Percentiles rank a stretch among this genome's conserved stretches.
These are phyloP conservation scores for Myxozyma monticola DNA, from an alignment of 805 yeast species.

Conservation along the genomic window DNA sequence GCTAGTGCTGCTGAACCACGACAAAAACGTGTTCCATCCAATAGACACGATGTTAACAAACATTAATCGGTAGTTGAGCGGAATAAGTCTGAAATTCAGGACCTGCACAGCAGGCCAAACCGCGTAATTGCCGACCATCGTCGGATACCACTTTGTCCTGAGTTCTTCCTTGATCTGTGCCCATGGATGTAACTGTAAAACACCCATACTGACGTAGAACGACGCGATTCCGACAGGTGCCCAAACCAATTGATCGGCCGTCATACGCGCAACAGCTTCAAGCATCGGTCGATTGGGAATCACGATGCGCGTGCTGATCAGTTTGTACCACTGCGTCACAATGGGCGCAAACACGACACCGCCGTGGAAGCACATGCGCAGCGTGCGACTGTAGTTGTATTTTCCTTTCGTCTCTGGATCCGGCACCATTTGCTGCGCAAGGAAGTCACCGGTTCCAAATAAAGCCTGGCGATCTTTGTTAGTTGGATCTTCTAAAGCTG, in stretches of 20 bases:
- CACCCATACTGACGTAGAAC: conserved; percentile 66
- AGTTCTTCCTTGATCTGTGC: conserved; percentile 42
- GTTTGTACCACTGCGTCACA: conserved; percentile 58
- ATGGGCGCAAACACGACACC: conserved; percentile 72
- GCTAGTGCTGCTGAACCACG: conserved; percentile 37
- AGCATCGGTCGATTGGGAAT: conserved; percentile 25
- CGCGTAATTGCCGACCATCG: conserved; percentile 66
- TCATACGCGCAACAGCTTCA: conserved; percentile 53
- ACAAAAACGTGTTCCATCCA: conserved; percentile 81
- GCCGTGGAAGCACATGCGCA: conserved; percentile 70
- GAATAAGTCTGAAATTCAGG: conserved; percentile 53
- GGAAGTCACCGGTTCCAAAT: conserved; percentile 72
- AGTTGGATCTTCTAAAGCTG: not conserved
- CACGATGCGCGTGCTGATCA: conserved; percentile 22
- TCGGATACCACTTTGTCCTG: conserved; percentile 54
- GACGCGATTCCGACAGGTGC: conserved; percentile 73
- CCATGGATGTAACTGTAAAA: conserved; percentile 56
- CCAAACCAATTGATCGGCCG: conserved; percentile 70
- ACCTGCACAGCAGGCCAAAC: conserved; percentile 81
- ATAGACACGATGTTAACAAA: conserved; percentile 71
- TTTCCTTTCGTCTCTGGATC: conserved; percentile 27
- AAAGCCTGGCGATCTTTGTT: conserved; percentile 32
- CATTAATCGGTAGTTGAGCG: conserved; percentile 50
- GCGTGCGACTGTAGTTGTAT: conserved; percentile 58
- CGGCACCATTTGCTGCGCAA: conserved; percentile 64